Evolutionary conservation across 1,139 yeast genomes (phyloP).

Genomic region (Candida smagusa): DNA sequence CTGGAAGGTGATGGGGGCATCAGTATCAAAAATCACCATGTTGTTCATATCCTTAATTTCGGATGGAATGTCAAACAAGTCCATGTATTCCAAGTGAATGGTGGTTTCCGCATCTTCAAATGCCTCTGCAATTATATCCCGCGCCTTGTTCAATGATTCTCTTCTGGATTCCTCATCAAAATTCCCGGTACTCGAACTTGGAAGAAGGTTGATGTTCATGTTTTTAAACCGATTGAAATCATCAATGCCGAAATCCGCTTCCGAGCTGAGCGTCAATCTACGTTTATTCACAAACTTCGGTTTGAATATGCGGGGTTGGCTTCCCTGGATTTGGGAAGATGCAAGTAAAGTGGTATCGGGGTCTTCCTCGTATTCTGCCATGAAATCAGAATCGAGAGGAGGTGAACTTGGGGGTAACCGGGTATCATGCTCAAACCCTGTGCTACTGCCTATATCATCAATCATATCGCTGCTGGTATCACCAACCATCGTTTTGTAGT

Average conservation of each 20-base stretch:
- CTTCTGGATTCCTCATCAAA: slow-evolving; percentile 8
- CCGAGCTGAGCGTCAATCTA: slow-evolving; percentile 28
- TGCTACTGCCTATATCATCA: slow-evolving; percentile 9
- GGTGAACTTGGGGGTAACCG: slow-evolving; percentile 10
- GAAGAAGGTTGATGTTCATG: slow-evolving; percentile 24
- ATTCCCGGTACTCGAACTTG: slow-evolving; percentile 19
- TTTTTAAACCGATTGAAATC: slow-evolving; percentile 39
- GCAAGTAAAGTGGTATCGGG: slow-evolving; percentile 11
- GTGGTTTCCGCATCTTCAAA: slow-evolving; percentile 38
- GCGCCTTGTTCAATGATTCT: slow-evolving; percentile 20
- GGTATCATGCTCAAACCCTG: slow-evolving; percentile 1
- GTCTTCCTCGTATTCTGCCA: slow-evolving; percentile 12
- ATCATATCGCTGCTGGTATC: slow-evolving; percentile 10
- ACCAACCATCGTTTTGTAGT: slow-evolving; percentile 10
- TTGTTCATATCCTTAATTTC: slow-evolving; percentile 54
- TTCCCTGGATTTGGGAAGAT: slow-evolving; percentile 5
- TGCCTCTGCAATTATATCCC: slow-evolving; percentile 33
- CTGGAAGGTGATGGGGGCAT: slow-evolving; percentile 37
- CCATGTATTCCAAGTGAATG: slow-evolving; percentile 42
- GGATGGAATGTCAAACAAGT: slow-evolving; percentile 46
- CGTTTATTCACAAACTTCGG: slow-evolving; percentile 9
- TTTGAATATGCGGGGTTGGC: slow-evolving; percentile 2
- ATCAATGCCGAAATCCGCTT: slow-evolving; percentile 48
- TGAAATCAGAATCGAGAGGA: slow-evolving; percentile 4
- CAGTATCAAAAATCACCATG: slow-evolving; percentile 37